Percentiles rank a stretch among this genome's conserved stretches.
Evolutionary conservation across 176 grass and related monocot genomes (phyloP).

Genomic region (Rhynchospora pubera): DNA sequence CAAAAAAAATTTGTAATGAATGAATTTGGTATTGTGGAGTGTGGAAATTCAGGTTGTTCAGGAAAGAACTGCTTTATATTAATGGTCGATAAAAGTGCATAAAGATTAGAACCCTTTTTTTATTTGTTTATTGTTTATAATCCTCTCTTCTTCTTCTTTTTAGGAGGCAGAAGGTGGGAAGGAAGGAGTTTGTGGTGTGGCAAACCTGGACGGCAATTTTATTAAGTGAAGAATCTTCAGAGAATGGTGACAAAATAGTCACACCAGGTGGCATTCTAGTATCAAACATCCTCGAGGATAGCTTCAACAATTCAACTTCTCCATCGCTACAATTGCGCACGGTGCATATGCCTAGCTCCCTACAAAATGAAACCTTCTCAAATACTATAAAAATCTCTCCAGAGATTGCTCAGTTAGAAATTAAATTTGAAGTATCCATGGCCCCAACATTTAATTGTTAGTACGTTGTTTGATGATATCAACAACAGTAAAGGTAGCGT

Average conservation of each 20-base stretch:
- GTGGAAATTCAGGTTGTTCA: neutral
- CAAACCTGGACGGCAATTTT: conserved; percentile 76
- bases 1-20: neutral
- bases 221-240: conserved; percentile 63
- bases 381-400: neutral
- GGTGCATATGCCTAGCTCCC: conserved; percentile 79
- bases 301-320: conserved; percentile 51
- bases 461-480: conserved; percentile 6
- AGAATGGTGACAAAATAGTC: conserved; percentile 65
- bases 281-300: conserved; percentile 85
- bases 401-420: neutral
- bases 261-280: conserved; percentile 92
- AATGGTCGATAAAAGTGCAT: neutral
- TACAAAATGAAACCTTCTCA: conserved; percentile 25
- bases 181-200: neutral
- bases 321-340: conserved; percentile 44
- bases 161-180: neutral
- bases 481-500: conserved; percentile 17
- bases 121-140: neutral
- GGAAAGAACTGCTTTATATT: neutral
- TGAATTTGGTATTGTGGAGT: neutral
- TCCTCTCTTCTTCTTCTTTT: neutral
- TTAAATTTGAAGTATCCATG: neutral
- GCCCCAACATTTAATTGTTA: conserved; percentile 3
- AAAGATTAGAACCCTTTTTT: neutral